Evolutionary conservation across 2,329 filamentous ascomycete genomes (phyloP), one percentile per base, ranked within the genome.

Genomic region (Verticillium zaregamsianum): DNA sequence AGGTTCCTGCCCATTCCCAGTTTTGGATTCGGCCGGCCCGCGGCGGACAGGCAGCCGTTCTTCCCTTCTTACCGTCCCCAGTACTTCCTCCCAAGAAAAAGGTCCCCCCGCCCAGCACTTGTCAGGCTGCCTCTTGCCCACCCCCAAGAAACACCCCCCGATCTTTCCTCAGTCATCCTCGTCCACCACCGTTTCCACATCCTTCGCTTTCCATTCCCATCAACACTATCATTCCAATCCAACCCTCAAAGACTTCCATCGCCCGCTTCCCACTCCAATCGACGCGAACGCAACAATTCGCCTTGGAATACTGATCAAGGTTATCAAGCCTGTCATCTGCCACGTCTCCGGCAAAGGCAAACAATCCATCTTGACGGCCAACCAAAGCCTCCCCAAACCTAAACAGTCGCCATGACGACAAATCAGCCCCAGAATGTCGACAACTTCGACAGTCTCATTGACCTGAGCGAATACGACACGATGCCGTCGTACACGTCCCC

Each of bases 391-490:
- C 20, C 25, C 17, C 17, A 9, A 37, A 33, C 28, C 11, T 25
- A 58, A 17, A 49, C 14, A 28, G 37, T 58, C 57, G 57, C 40
- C 40, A 59, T 59, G 58, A 52, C 58, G 58, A 33, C 58, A 39
- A 55, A 52, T 35, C 58, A 59, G 28, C 17, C 71, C 68, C 75
- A 78, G 63, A 78, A 78, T 63, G 79, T 80, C 66, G 79, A 82
- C 68, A 79, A 82, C 61, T 72, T 86, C 67, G 86, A 89, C 68
- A 81, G 82, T 35, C 76, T 88, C 56, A 76, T 88, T 72, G 85
- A 88, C 68, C 79, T 88, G 62, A 80, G 83, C 63, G 83, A 85
- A 67, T 91, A 89, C 74, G 87, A 89, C 70, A 80, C 80, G 66
- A 74, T 85, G 59, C 66, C 71, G 57, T 78, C 80, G 65, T 88